Evolutionary conservation across 1,139 yeast genomes (phyloP).

Genomic region (Geotrichum fermentans): DNA sequence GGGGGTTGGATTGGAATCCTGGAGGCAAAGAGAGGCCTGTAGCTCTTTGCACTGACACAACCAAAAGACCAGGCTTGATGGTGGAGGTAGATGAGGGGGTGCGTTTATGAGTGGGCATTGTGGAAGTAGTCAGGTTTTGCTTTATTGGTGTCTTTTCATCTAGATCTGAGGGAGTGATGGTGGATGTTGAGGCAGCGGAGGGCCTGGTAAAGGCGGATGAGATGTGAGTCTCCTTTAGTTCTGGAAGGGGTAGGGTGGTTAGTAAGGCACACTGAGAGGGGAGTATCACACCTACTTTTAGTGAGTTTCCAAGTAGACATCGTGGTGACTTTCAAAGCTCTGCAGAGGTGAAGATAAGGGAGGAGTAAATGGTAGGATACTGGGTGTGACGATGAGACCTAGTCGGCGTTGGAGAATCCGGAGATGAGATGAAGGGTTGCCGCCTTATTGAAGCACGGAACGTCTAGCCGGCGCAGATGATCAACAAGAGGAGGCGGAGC

Average conservation of each 20-base stretch:
- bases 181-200: constrained; percentile 14
- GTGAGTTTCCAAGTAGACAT: constrained; percentile 18
- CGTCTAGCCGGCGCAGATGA: too few species aligned
- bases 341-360: too few species aligned
- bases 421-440: too few species aligned
- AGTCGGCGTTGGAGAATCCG: too few species aligned
- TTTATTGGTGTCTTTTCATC: background rate
- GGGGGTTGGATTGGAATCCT: constrained; percentile 29
- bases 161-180: constrained; percentile 7
- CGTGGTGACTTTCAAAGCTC: background rate
- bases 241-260: background rate
- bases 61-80: constrained; percentile 60
- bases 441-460: too few species aligned
- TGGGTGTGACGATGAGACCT: too few species aligned
- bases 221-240: constrained; percentile 17
- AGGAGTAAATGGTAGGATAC: too few species aligned
- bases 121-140: background rate
- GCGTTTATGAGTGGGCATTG: background rate
- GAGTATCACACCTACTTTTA: constrained; percentile 13
- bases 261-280: background rate
- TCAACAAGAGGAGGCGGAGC: too few species aligned
- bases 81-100: constrained; percentile 28
- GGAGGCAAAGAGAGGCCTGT: constrained; percentile 60
- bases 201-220: constrained; percentile 16
- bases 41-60: constrained; percentile 64